phyloP scores from a whole-genome alignment of 2,329 filamentous ascomycete species.

The Pyricularia pennisetigena region DNA sequence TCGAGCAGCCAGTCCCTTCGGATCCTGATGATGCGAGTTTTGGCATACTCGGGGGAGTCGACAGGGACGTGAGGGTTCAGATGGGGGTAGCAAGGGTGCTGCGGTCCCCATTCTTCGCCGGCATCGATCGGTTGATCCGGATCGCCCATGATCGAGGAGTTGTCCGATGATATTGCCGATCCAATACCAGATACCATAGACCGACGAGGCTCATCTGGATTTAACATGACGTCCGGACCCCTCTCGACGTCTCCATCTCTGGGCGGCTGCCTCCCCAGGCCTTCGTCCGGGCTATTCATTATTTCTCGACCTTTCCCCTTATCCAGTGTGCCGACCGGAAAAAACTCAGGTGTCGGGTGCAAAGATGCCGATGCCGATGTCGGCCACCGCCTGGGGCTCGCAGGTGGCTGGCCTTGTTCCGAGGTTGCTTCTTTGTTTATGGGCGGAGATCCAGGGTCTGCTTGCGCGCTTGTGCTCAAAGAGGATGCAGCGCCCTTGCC shows the following conservation, averaged over 20 bases:
- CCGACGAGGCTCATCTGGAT: conserved; percentile 22
- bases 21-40: conserved; percentile 84
- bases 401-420: neutral
- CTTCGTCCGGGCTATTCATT: conserved; percentile 30
- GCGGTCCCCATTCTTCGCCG: conserved; percentile 81
- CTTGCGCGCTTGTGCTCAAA: conserved; percentile 13
- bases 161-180: conserved; percentile 43
- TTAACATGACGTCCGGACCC: conserved; percentile 31
- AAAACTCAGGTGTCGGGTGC: neutral
- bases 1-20: conserved; percentile 83
- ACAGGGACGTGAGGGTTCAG: conserved; percentile 82
- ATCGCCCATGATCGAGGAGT: conserved; percentile 54
- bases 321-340: conserved; percentile 13
- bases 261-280: conserved; percentile 18
- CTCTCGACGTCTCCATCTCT: conserved; percentile 46
- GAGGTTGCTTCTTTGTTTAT: neutral
- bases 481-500: conserved; percentile 23
- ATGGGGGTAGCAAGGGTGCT: conserved; percentile 91
- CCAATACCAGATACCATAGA: conserved; percentile 44
- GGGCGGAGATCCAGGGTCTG: conserved; percentile 9
- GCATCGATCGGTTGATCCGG: conserved; percentile 53
- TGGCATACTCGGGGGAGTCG: conserved; percentile 61
- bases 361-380: neutral
- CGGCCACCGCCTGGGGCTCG: neutral
- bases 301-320: conserved; percentile 22